These are phyloP conservation scores for Sugiyamaella paludigena DNA, from an alignment of 1,139 yeast species.

Conservation along the genomic window DNA sequence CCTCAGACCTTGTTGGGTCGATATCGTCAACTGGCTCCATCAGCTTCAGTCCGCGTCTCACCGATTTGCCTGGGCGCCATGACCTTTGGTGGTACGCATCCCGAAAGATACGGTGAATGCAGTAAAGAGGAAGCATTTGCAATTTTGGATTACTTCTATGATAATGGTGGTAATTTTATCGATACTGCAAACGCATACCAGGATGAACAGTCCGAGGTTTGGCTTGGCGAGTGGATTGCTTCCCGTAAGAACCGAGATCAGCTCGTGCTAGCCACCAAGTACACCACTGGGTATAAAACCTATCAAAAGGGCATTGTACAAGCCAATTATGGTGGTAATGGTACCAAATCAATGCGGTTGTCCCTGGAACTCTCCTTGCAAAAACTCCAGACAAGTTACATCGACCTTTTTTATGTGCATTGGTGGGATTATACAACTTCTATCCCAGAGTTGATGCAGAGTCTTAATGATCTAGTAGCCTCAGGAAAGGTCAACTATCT, in stretches of 20 bases:
- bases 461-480: constrained; percentile 25
- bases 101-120: constrained; percentile 21
- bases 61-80: constrained; percentile 32
- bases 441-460: constrained; percentile 29
- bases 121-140: constrained; percentile 24
- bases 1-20: background rate
- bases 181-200: constrained; percentile 32
- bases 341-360: constrained; percentile 11
- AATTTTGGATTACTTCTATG: constrained; percentile 26
- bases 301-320: constrained; percentile 5
- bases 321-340: constrained; percentile 22
- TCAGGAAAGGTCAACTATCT: constrained; percentile 26
- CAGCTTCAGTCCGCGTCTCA: constrained; percentile 30
- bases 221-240: constrained; percentile 27
- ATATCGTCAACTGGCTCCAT: constrained; percentile 16
- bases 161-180: constrained; percentile 30
- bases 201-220: constrained; percentile 24
- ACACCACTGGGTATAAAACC: constrained; percentile 18
- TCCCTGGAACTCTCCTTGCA: constrained; percentile 18
- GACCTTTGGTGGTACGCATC: constrained; percentile 29
- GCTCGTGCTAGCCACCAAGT: constrained; percentile 26
- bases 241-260: constrained; percentile 21
- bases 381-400: constrained; percentile 23
- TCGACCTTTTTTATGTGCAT: constrained; percentile 25
- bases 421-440: constrained; percentile 32